Evolutionary conservation across 2,329 filamentous ascomycete genomes (phyloP).

Genomic region (Fusarium hostae): DNA sequence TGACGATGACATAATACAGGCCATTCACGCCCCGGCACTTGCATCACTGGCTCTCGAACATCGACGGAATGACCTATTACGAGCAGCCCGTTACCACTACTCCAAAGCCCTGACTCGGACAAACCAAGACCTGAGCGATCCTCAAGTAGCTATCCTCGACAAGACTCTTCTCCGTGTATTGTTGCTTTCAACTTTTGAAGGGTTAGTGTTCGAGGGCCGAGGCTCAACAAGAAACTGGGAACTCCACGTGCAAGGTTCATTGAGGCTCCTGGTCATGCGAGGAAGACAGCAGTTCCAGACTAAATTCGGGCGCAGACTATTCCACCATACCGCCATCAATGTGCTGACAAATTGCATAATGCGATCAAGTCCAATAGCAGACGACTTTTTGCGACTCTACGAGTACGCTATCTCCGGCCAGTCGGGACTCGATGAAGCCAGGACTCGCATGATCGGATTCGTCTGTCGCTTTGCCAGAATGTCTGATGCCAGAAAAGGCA

Average conservation of each 20-base stretch:
- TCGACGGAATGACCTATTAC: background rate
- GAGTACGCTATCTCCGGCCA: background rate
- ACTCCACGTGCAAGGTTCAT: background rate
- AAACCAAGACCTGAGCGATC: background rate
- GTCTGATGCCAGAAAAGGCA: background rate
- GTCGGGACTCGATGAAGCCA: background rate
- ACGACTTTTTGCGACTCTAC: background rate
- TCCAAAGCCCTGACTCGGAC: background rate
- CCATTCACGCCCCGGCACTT: background rate
- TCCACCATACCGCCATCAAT: slow-evolving; percentile 1
- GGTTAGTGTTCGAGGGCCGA: background rate
- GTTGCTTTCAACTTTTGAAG: background rate
- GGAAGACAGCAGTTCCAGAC: background rate
- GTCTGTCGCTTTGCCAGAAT: background rate
- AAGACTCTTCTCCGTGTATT: background rate
- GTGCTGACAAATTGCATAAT: slow-evolving; percentile 5
- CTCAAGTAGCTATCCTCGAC: background rate
- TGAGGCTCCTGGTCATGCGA: background rate
- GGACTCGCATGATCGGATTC: background rate
- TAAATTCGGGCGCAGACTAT: background rate
- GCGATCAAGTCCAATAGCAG: background rate
- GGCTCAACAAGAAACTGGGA: background rate
- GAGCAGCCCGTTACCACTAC: background rate
- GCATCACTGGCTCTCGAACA: slow-evolving; percentile 3
- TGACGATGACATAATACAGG: background rate